Evolutionary conservation across 108 stramenopile species (phyloP).

Genomic region (Pseudonitzschia delicatissima): DNA sequence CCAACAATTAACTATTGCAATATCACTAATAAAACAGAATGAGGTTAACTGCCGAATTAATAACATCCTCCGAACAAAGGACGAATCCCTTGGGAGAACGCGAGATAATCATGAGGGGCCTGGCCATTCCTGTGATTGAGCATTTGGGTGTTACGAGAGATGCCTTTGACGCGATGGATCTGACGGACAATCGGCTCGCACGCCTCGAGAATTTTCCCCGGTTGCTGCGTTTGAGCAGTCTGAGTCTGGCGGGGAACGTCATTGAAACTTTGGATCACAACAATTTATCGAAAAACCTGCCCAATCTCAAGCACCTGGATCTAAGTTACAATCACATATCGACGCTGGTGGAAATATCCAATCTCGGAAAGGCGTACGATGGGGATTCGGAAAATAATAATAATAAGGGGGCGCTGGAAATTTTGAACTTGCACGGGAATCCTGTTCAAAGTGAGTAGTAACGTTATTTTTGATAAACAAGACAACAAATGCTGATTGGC

Average conservation of each 20-base stretch:
- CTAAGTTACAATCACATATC: constrained; percentile 63
- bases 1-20: background rate
- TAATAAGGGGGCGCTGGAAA: constrained; percentile 49
- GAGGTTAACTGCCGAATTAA: constrained; percentile 79
- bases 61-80: constrained; percentile 76
- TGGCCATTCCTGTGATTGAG: constrained; percentile 77
- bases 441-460: constrained; percentile 76
- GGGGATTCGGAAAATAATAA: background rate
- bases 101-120: constrained; percentile 73
- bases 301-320: constrained; percentile 53
- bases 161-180: constrained; percentile 75
- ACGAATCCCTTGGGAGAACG: constrained; percentile 81
- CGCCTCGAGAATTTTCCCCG: constrained; percentile 75
- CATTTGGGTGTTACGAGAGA: constrained; percentile 75
- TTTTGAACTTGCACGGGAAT: constrained; percentile 68
- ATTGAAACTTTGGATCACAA: constrained; percentile 58
- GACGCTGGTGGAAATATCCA: constrained; percentile 59
- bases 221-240: constrained; percentile 42
- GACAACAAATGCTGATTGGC: no score
- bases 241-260: constrained; percentile 59
- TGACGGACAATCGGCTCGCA: constrained; percentile 76
- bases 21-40: constrained; percentile 28
- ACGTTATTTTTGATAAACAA: constrained; percentile 1
- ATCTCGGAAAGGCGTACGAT: constrained; percentile 64
- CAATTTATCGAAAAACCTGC: constrained; percentile 56